phyloP scores from a whole-genome alignment of 345 rosid genomes.

The Corchorus capsularis region DNA sequence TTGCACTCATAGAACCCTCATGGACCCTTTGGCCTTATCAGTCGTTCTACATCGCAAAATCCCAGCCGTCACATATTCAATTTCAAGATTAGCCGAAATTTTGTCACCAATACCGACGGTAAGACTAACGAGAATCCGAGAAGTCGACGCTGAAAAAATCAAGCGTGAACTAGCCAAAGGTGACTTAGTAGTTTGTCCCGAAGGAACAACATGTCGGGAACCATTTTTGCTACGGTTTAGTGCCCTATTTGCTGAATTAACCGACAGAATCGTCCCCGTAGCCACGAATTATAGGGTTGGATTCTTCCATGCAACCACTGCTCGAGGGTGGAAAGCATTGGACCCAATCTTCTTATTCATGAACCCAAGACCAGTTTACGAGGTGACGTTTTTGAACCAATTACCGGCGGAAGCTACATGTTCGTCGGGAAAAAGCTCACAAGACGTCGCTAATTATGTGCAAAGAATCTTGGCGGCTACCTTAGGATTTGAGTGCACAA shows the following conservation, averaged over 20 bases:
- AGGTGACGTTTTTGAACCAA: slow-evolving; percentile 88
- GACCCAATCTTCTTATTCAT: slow-evolving; percentile 91
- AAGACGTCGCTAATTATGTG: slow-evolving; percentile 89
- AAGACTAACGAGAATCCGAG: slow-evolving; percentile 66
- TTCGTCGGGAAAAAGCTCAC: slow-evolving; percentile 85
- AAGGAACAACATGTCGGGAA: slow-evolving; percentile 95
- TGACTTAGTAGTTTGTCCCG: slow-evolving; percentile 84
- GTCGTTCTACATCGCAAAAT: slow-evolving; percentile 67
- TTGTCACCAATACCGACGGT: slow-evolving; percentile 89
- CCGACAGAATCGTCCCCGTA: slow-evolving; percentile 83
- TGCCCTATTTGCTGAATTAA: slow-evolving; percentile 83
- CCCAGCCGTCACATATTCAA: slow-evolving; percentile 90
- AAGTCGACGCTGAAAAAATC: slow-evolving; percentile 67
- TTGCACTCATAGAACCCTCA: slow-evolving; percentile 87
- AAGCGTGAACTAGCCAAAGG: slow-evolving; percentile 55
- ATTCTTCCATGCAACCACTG: slow-evolving; percentile 95
- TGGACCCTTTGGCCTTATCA: slow-evolving; percentile 89
- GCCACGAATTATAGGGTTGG: slow-evolving; percentile 90
- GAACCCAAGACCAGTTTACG: slow-evolving; percentile 92
- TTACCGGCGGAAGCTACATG: slow-evolving; percentile 81
- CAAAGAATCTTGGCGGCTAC: slow-evolving; percentile 85
- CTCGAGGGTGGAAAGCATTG: slow-evolving; percentile 86
- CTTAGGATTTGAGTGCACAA: slow-evolving; percentile 92
- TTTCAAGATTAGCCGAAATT: slow-evolving; percentile 75
- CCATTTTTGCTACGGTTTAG: slow-evolving; percentile 85